Evolutionary conservation across 164 flowering plant species (phyloP).

Genomic region (Vitis rotundifolia): DNA sequence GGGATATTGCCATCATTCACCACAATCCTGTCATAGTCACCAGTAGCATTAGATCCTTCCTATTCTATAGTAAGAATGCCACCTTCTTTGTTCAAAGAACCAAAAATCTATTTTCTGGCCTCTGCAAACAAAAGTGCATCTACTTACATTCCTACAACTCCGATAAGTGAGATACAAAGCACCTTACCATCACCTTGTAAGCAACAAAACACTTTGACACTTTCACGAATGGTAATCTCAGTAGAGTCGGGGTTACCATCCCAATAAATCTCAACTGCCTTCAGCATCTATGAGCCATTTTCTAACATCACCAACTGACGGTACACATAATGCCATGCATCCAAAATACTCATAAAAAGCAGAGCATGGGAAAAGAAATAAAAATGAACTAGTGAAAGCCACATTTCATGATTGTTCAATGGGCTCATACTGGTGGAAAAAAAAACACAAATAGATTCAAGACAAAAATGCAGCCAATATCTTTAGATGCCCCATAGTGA

Average conservation of each 20-base stretch:
- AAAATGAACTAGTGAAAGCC: too few species aligned
- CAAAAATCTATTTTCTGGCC: slow-evolving; percentile 75
- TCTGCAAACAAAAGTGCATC: slow-evolving; percentile 98
- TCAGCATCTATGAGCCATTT: too few species aligned
- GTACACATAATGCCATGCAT: too few species aligned
- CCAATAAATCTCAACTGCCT: too few species aligned
- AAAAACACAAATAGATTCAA: too few species aligned
- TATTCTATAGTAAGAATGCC: slow-evolving; percentile 41
- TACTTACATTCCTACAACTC: slow-evolving; percentile 90
- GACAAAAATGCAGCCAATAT: too few species aligned
- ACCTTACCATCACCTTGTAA: slow-evolving; percentile 96
- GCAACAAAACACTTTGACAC: slow-evolving; percentile 84
- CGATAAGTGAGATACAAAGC: slow-evolving; percentile 85
- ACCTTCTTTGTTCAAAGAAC: slow-evolving; percentile 48
- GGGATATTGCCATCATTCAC: slow-evolving; percentile 45
- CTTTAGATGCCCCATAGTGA: too few species aligned
- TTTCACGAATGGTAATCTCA: slow-evolving; percentile 70
- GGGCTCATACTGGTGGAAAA: too few species aligned
- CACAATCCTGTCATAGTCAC: slow-evolving; percentile 29
- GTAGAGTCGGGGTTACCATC: slow-evolving; percentile 79
- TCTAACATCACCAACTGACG: too few species aligned
- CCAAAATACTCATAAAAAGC: too few species aligned
- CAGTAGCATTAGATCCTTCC: slow-evolving; percentile 41
- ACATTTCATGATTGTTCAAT: too few species aligned
- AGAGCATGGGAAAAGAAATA: too few species aligned